phyloP scores from a whole-genome alignment of 768 basidiomycete species.

The Amyloporia xantha region DNA sequence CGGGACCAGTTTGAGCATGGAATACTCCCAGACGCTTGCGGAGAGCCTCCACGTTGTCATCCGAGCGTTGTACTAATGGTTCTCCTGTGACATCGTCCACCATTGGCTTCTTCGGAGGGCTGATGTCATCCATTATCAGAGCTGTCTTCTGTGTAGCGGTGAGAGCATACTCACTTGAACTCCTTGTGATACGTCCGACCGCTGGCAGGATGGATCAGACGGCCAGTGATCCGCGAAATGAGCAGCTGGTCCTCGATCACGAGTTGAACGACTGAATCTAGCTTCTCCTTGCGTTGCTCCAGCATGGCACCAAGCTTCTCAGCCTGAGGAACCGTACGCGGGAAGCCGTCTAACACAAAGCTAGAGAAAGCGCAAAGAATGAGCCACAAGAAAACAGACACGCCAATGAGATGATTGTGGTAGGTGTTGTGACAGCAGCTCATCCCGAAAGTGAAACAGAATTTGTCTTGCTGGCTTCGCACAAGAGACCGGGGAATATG shows the following conservation, averaged over 20 bases:
- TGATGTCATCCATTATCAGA: constrained; percentile 24
- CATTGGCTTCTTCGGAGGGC: constrained; percentile 96
- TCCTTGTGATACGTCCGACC: constrained; percentile 94
- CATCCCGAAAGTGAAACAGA: background rate
- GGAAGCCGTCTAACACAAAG: constrained; percentile 99
- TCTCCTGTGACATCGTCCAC: constrained; percentile 93
- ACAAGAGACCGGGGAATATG: background rate
- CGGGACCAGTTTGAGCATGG: constrained; percentile 92
- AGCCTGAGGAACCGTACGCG: constrained; percentile 93
- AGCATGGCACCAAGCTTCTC: constrained; percentile 96
- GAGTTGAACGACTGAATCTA: constrained; percentile 90
- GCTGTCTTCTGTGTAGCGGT: background rate
- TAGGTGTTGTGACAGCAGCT: background rate
- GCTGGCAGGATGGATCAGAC: constrained; percentile 83
- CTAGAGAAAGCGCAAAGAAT: constrained; percentile 33
- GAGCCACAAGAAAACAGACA: background rate
- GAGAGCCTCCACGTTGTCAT: constrained; percentile 95
- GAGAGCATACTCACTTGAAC: constrained; percentile 69
- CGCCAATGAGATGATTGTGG: background rate
- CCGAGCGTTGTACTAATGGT: constrained; percentile 92
- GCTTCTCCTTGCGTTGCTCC: constrained; percentile 68
- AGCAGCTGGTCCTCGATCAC: constrained; percentile 91
- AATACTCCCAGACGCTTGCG: constrained; percentile 83
- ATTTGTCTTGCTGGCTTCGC: background rate
- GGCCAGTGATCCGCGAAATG: constrained; percentile 96